Base-by-base conservation (phyloP, 768 basidiomycete genomes). In the Vishniacozyma victoriae region DNA sequence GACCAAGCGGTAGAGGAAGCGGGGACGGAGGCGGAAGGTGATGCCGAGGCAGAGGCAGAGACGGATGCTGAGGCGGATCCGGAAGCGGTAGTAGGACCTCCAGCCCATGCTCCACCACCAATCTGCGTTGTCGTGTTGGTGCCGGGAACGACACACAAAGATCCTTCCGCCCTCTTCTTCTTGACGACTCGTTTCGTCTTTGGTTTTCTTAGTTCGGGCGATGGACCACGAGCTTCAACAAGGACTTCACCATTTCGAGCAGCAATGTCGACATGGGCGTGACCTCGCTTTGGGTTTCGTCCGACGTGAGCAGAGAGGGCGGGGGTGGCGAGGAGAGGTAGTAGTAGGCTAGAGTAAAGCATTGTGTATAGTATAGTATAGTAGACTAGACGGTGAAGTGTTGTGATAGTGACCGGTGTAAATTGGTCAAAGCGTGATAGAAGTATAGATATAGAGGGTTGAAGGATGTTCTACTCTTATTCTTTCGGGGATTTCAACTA, bases 171-270 rank as follows among this genome's bases (percentile, higher is more conserved):
- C 44, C 20, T 20, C 57, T 64, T 65, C 59, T 66, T 67, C 48
- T 52, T 55, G 40, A 69, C 67, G 44, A 61, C 47, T 36, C 67
- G 40, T 50, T 69, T 69, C 1, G 45, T 53, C 42, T 60, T 60
- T 27, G 48, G 54, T 14, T 36, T 40, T n/a, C 29, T 47, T 13
- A 19, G 22, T 11, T 36, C 40, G 35, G 38, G 20, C 19, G 11
- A 20, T 9, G 23, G 4, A 20, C 15, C 14, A 25, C 39, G 12
- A 38, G 14, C 12, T 14, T 27, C 39, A 5, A 37, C 44, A n/a
- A 14, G n/a, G 7, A 12, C 37, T 26, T 31, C 49, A 31, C 50
- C 41, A 35, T 48, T 55, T 23, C 27, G 43, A 31, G 35, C 36
- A 23, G 43, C 47, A n/a, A 26, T 44, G 15, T 46, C 42, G 29